Evolutionary conservation across 331 rosid genomes (phyloP).

Genomic region (Dryas integrifolia): DNA sequence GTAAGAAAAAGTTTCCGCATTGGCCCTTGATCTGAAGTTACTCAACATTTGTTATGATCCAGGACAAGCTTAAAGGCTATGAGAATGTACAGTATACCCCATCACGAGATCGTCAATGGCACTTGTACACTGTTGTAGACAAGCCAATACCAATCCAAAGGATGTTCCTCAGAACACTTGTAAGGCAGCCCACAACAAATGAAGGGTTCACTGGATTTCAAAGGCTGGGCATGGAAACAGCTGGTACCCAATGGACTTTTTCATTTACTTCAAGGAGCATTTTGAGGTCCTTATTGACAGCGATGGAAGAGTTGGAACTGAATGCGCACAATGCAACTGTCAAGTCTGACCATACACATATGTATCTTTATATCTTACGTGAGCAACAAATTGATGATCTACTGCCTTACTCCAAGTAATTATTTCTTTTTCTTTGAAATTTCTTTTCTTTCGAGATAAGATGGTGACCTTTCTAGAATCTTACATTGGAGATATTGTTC

Average conservation of each 20-base stretch:
- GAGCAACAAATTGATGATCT: constrained; percentile 81
- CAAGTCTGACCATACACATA: constrained; percentile 89
- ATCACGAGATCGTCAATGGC: constrained; percentile 99
- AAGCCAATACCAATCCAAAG: constrained; percentile 73
- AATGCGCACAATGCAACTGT: constrained; percentile 78
- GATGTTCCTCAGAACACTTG: constrained; percentile 95
- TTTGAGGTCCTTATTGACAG: constrained; percentile 81
- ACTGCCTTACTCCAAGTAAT: constrained; percentile 76
- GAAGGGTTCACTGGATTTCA: constrained; percentile 78
- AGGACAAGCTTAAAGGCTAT: constrained; percentile 95
- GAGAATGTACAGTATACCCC: constrained; percentile 79
- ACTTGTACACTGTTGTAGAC: constrained; percentile 79
- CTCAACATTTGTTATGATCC: constrained; percentile 29
- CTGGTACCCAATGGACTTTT: constrained; percentile 47
- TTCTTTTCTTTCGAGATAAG: constrained; percentile 16
- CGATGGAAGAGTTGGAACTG: constrained; percentile 99
- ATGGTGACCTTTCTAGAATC: constrained; percentile 27
- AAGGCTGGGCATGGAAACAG: constrained; percentile 47
- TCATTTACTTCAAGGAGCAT: constrained; percentile 89
- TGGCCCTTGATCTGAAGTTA: constrained; percentile 32
- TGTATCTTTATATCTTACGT: constrained; percentile 88
- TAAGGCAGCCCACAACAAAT: constrained; percentile 77
- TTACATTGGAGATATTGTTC: constrained; percentile 38
- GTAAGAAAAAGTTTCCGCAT: background rate
- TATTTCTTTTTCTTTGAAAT: constrained; percentile 21